Percentiles rank a stretch among this genome's conserved stretches.
Evolutionary conservation across 179 eudicot species (phyloP).

Genomic region (Silene coronaria): DNA sequence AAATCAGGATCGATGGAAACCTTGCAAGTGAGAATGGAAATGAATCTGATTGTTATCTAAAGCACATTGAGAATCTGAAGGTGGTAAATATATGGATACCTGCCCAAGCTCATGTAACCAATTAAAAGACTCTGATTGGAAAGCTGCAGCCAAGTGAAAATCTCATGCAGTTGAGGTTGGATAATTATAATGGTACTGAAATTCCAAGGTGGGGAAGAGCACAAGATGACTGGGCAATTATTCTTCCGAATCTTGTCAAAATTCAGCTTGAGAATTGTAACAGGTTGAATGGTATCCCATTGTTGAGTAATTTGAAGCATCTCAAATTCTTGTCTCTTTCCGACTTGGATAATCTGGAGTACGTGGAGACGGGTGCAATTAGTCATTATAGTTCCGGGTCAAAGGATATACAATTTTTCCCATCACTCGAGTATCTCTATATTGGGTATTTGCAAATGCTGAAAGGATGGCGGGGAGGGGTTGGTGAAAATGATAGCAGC

Average conservation of each 20-base stretch:
- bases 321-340: slow-evolving; percentile 1
- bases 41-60: not conserved
- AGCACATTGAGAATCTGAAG: not conserved
- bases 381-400: not conserved
- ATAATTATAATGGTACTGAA: not conserved
- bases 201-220: slow-evolving; percentile 18
- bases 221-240: not conserved
- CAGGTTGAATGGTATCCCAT: not conserved
- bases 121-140: not conserved
- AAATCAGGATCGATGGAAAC: not conserved
- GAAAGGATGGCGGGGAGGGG: slow-evolving; percentile 7
- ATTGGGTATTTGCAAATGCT: not conserved
- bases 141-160: slow-evolving; percentile 3
- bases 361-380: not conserved
- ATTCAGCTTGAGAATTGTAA: not conserved
- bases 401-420: not conserved
- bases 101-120: no score
- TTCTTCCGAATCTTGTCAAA: slow-evolving; percentile 8
- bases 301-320: slow-evolving; percentile 7
- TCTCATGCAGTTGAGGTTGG: not conserved
- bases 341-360: slow-evolving; percentile 4
- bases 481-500: no score
- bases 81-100: not conserved
- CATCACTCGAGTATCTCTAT: slow-evolving; percentile 3
- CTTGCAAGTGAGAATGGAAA: not conserved